Conservation (phyloP, 202 grass and related monocot genomes). For the Setaria viridis region DNA sequence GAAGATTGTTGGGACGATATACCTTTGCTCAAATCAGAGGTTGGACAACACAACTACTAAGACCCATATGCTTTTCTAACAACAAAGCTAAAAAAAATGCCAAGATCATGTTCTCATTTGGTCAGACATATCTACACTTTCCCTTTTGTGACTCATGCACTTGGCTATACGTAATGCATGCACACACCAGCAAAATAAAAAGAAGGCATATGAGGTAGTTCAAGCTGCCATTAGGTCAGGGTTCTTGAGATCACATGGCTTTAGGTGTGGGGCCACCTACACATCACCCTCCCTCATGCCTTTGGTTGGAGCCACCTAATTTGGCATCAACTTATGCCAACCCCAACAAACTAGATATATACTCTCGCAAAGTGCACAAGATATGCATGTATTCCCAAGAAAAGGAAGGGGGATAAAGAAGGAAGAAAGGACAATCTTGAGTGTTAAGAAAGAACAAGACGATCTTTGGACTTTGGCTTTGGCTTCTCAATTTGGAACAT, state of each 20-base stretch:
- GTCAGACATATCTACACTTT: slow-evolving; percentile 26
- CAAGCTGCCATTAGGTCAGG: slow-evolving; percentile 39
- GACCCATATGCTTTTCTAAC: slow-evolving; percentile 14
- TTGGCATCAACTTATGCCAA: slow-evolving; percentile 18
- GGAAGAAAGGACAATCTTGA: slow-evolving; percentile 24
- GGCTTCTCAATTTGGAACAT: slow-evolving; percentile 23
- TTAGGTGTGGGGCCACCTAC: slow-evolving; percentile 15
- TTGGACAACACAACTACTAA: slow-evolving; percentile 13
- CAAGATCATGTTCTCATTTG: slow-evolving; percentile 26
- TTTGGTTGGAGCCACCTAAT: slow-evolving; percentile 46
- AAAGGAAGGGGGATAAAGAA: background rate
- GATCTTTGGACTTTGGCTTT: slow-evolving; percentile 27
- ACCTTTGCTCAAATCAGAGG: slow-evolving; percentile 14
- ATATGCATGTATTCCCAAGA: background rate
- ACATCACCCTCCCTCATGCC: slow-evolving; percentile 19
- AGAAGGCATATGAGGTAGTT: slow-evolving; percentile 16
- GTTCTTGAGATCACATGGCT: slow-evolving; percentile 35
- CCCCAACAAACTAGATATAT: slow-evolving; percentile 13
- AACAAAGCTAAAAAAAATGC: slow-evolving; percentile 12
- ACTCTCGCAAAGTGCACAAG: slow-evolving; percentile 18
- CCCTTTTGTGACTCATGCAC: background rate
- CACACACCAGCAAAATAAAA: slow-evolving; percentile 6
- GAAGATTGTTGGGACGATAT: slow-evolving; percentile 17
- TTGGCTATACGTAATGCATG: background rate
- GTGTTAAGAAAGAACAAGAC: slow-evolving; percentile 35